Conservation (phyloP, 129 eudicot species). For the Artemisia annua region DNA sequence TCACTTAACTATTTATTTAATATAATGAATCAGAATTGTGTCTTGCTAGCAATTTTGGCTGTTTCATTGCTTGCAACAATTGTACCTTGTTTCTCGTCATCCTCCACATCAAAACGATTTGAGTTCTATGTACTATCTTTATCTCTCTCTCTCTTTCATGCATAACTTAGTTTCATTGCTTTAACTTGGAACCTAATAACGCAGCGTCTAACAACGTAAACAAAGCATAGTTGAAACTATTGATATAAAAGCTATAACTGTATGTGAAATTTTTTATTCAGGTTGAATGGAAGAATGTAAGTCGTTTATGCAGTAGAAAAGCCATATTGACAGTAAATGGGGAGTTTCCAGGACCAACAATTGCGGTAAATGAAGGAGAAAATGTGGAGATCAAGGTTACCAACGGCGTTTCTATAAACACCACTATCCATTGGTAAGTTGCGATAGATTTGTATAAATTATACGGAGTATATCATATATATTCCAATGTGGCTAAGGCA, state of each 20-base stretch:
- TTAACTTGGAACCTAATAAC: neutral
- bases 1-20: neutral
- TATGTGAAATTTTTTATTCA: conserved; percentile 24
- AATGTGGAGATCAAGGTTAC: conserved; percentile 60
- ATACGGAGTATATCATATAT: too few relatives aligned
- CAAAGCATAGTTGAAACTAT: neutral
- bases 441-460: neutral
- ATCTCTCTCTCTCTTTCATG: conserved; percentile 5
- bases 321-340: conserved; percentile 66
- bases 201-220: neutral
- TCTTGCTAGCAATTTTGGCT: neutral
- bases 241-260: neutral
- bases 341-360: conserved; percentile 81
- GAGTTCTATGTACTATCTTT: conserved; percentile 48
- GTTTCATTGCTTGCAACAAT: conserved; percentile 14
- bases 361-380: conserved; percentile 75
- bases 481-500: too few relatives aligned
- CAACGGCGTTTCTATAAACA: conserved; percentile 53
- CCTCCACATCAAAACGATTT: conserved; percentile 39
- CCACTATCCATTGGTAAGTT: conserved; percentile 80
- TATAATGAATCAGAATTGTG: conserved; percentile 14
- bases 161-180: neutral
- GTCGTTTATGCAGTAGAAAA: conserved; percentile 57
- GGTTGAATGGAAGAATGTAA: conserved; percentile 70
- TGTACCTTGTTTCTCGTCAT: conserved; percentile 36